Evolutionary conservation across 2,329 filamentous ascomycete species (phyloP).

Genomic region (Drechslerella stenobrocha): DNA sequence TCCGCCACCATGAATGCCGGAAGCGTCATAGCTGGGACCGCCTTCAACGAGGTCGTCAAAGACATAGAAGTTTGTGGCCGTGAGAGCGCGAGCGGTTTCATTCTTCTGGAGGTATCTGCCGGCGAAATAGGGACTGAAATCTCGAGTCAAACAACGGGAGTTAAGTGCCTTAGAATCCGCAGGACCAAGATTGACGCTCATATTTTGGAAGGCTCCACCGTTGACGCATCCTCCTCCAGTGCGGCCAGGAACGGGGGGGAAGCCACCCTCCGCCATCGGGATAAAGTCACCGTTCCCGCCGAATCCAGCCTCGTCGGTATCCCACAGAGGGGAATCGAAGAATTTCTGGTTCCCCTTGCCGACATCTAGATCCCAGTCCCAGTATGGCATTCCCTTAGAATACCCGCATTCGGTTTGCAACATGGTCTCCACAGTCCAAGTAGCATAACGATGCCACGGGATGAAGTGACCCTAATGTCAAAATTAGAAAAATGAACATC

Average conservation of each 20-base stretch:
- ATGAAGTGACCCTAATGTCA: conserved; percentile 55
- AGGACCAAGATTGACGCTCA: conserved; percentile 55
- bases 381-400: conserved; percentile 56
- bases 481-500: conserved; percentile 13
- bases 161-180: conserved; percentile 6
- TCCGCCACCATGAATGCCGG: conserved; percentile 55
- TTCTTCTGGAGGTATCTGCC: conserved; percentile 33
- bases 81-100: conserved; percentile 17
- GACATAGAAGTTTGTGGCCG: conserved; percentile 18
- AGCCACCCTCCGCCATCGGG: conserved; percentile 5
- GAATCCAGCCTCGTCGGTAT: conserved; percentile 59
- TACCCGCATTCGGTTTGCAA: conserved; percentile 58
- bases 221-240: conserved; percentile 54
- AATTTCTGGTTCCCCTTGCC: conserved; percentile 54
- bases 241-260: conserved; percentile 52
- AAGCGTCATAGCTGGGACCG: conserved; percentile 52
- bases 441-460: conserved; percentile 58
- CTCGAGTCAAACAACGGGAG: conserved; percentile 24
- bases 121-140: conserved; percentile 36
- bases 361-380: conserved; percentile 55
- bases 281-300: conserved; percentile 51
- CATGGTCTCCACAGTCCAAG: conserved; percentile 57
- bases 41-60: conserved; percentile 53
- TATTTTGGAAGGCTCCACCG: conserved; percentile 55
- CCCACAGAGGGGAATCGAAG: conserved; percentile 59